Evolutionary conservation across 2,329 filamentous ascomycete genomes (phyloP).

Genomic region (Ophioceras dolichostomum): DNA sequence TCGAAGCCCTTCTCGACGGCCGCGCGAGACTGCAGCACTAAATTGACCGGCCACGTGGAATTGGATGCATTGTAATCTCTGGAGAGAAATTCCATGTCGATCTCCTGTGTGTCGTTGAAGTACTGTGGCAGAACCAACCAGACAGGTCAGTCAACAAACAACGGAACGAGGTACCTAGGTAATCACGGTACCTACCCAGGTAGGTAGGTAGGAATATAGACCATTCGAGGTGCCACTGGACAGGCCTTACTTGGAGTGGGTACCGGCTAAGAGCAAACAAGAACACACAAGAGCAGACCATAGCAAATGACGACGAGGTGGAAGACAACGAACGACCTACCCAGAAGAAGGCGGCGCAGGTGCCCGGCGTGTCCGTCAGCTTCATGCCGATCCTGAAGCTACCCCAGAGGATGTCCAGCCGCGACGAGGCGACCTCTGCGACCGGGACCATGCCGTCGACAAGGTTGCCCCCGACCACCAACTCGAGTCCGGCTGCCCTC

Average conservation of each 20-base stretch:
- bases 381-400: constrained; percentile 58
- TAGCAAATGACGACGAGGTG: no score
- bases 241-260: no score
- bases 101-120: constrained; percentile 67
- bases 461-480: constrained; percentile 37
- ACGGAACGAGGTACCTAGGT: no score
- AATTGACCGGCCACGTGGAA: constrained; percentile 49
- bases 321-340: no score
- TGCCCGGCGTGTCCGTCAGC: constrained; percentile 47
- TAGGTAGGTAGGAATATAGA: no score
- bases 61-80: constrained; percentile 42
- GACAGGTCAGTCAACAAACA: no score
- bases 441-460: constrained; percentile 42
- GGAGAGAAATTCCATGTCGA: constrained; percentile 71
- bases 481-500: constrained; percentile 37
- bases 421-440: constrained; percentile 50
- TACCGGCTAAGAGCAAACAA: not conserved
- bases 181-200: no score
- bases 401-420: constrained; percentile 55
- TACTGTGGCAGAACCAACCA: constrained; percentile 49
- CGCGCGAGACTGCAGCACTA: constrained; percentile 59
- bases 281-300: not conserved
- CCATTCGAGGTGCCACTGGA: no score
- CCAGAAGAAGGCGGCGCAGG: constrained; percentile 73
- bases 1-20: constrained; percentile 49